Base-by-base conservation (phyloP, 495 filamentous ascomycete species). In the Aspergillus panamensis region DNA sequence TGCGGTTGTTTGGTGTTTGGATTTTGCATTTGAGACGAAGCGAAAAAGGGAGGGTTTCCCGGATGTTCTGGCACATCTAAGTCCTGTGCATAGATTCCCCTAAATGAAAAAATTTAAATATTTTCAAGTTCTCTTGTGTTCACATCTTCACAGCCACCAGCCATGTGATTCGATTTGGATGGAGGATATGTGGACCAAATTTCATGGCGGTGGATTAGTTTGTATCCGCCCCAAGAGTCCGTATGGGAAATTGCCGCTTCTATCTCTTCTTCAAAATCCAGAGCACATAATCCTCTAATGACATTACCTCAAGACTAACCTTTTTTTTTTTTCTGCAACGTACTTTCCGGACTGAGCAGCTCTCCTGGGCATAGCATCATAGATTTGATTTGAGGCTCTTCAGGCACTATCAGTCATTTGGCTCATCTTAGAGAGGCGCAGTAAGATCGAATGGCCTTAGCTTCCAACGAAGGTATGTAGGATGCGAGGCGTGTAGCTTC, bases 1-100 rank as follows among this genome's bases (percentile, higher is more conserved):
- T 25, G 72, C 67, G 70, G 73, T 73, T 74, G 69, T 74, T 73
- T 67, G 71, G 76, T 76, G 75, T 73, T 77, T 70, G 67, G 66
- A 70, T 59, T 73, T 69, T 73, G 69, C 69, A 74, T 73, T 63
- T 57, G 68, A 74, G 72, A 77, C 68, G 71, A 75, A 70, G 66
- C 66, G 67, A 68, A 70, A 74, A 66, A 61, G 60, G 21, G 42
- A 30, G 57, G 56, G 74, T 72, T 64, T 71, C 62, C 70, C 65
- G 61, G 63, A 70, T 72, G 69, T 69, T 67, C 73, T 70, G 68
- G 73, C 71, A 72, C 73, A 69, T 69, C 59, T 70, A 62, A 62
- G 63, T 72, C 68, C 68, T 76, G 70, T 78, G 75, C 73, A 78
- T 78, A 78, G 72, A 77, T 76, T 77, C 72, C 73, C 74, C 73